Base-by-base conservation (phyloP, 257 asterid genomes). In the Gynochthodes officinalis region DNA sequence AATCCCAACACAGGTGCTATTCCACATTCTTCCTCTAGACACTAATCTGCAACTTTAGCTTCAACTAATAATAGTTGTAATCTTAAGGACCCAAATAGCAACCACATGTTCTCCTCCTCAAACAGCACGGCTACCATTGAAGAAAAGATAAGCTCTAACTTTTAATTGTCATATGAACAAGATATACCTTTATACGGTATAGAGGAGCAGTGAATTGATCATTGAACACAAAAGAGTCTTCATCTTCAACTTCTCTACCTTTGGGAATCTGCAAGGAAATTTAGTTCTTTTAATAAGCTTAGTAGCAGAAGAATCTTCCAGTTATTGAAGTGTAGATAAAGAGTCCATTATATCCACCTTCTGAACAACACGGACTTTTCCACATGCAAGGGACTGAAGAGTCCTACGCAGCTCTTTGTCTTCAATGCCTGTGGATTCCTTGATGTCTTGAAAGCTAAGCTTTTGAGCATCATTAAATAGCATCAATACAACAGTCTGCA, bases 351-450 rank as follows among this genome's bases (percentile, higher is more conserved):
- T 40, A 79, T 86, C 64, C 78, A 90, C 97, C 89, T 95, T 95
- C 80, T 82, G 91, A 73, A 95, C 96, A 70, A 95, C 94, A n/a
- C 96, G 99, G 30, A 92, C 85, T 79, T 92, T 95, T 70, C 98
- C 99, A 71, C 99, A 92, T 23, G 97, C 99, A 69, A 95, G 98
- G 81, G 99, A 92, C 85, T 90, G 99, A 77, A 95, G 82, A 64
- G 98, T 90, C 79, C 99, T 81, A 61, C 91, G 85, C 63, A 95
- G 86, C 84, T 92, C 99, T 82, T 87, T 95, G 81, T 92, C 99
- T 83, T 92, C 97, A 50, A 95, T 92, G 73, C 92, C 84, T 44
- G 95, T 88, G 37, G 99, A 87, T 67, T 95, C 99, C 81, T 89
- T 92, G 33, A 92, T 85, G 84, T 95, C 97, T 92, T 89, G 96